These are phyloP conservation scores for Neurospora sublineolata DNA, from an alignment of 495 filamentous ascomycete genomes.

Conservation along the genomic window DNA sequence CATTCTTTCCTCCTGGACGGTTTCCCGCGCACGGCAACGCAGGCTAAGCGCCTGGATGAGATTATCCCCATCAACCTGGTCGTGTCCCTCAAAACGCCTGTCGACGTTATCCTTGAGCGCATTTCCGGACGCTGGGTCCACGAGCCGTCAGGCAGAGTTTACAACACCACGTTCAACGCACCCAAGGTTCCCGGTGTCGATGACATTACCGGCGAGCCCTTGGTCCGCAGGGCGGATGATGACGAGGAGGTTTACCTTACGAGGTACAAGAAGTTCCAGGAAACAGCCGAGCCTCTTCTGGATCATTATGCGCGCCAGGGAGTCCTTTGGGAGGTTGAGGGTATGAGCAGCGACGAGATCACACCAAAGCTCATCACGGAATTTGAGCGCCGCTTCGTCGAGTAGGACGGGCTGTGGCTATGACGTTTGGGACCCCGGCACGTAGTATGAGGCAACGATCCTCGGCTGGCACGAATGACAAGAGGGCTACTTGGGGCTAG, in stretches of 20 bases:
- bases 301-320: slow-evolving; percentile 80
- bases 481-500: background rate
- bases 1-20: slow-evolving; percentile 94
- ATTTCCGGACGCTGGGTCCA: slow-evolving; percentile 91
- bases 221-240: slow-evolving; percentile 78
- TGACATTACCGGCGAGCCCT: slow-evolving; percentile 79
- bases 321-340: slow-evolving; percentile 79
- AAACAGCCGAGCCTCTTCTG: slow-evolving; percentile 72
- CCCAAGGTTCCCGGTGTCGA: slow-evolving; percentile 73
- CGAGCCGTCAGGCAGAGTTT: slow-evolving; percentile 79
- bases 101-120: slow-evolving; percentile 72
- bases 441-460: background rate
- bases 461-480: background rate
- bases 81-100: slow-evolving; percentile 54
- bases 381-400: slow-evolving; percentile 61
- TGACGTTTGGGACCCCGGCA: background rate
- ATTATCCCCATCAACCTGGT: slow-evolving; percentile 88
- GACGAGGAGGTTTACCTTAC: slow-evolving; percentile 72
- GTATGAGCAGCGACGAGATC: slow-evolving; percentile 87
- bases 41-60: slow-evolving; percentile 64
- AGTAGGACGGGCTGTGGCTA: background rate
- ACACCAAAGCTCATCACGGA: slow-evolving; percentile 71
- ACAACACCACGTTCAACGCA: slow-evolving; percentile 85
- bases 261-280: slow-evolving; percentile 70
- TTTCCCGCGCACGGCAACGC: slow-evolving; percentile 77